Conservation (phyloP, 163 green algal genomes). For the Chlamydomonas reinhardtii region DNA sequence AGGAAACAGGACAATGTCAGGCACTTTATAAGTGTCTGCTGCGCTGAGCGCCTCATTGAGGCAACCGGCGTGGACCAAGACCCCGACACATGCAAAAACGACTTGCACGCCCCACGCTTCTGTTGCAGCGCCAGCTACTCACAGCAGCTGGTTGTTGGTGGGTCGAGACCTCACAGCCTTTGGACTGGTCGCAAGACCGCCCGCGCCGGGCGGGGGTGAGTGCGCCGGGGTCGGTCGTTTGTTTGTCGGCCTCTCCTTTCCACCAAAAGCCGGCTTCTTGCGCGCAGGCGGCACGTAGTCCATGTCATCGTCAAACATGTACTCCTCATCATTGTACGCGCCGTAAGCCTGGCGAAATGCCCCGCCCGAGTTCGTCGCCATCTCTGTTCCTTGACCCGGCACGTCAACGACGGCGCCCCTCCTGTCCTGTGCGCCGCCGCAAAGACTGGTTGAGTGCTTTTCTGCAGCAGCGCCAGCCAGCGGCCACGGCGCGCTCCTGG, state of each 20-base stretch:
- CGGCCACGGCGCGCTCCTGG: too few species aligned
- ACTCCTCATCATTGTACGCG: slow-evolving; percentile 21
- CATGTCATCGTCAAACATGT: slow-evolving; percentile 42
- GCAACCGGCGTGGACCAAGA: too few species aligned
- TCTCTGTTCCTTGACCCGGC: neutral
- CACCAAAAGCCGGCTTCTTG: slow-evolving; percentile 33
- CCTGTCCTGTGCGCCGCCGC: too few species aligned
- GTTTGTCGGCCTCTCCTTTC: slow-evolving; percentile 25
- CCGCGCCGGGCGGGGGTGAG: slow-evolving; percentile 28
- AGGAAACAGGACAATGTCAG: neutral
- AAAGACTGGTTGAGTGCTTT: too few species aligned
- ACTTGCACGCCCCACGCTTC: too few species aligned
- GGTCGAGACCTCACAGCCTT: slow-evolving; percentile 66
- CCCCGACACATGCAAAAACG: too few species aligned
- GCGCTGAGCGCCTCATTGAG: too few species aligned
- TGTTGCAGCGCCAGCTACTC: slow-evolving; percentile 49
- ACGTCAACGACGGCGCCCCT: neutral
- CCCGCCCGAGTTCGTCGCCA: neutral
- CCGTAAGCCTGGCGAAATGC: slow-evolving; percentile 12
- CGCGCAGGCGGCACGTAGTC: slow-evolving; percentile 39
- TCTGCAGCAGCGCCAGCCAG: too few species aligned
- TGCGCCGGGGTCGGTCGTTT: slow-evolving; percentile 19
- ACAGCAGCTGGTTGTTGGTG: slow-evolving; percentile 97
- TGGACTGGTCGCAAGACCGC: slow-evolving; percentile 19
- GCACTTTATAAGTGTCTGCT: neutral